A percentile compares a stretch with the other conserved stretches of the same genome.
Conservation (phyloP, 23 red algal genomes). For the Gracilaria vermiculophylla region DNA sequence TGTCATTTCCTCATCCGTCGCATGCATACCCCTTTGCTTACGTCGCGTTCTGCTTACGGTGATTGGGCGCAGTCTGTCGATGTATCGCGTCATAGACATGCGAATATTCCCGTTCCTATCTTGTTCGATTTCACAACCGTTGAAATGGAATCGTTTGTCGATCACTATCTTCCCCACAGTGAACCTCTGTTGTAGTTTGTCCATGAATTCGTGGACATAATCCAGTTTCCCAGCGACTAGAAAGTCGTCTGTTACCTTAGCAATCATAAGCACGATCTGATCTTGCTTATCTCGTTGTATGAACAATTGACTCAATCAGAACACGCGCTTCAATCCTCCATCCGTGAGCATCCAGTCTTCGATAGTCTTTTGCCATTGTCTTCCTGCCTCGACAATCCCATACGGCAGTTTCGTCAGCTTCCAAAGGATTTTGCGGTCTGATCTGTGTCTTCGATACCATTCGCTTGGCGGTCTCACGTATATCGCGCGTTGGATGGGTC, state of each 20-base stretch:
- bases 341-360: conserved; percentile 14
- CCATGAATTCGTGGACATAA: background rate
- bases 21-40: background rate
- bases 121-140: conserved; percentile 12
- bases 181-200: background rate
- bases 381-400: conserved; percentile 18
- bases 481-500: conserved; percentile 13
- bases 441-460: background rate
- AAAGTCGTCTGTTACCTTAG: conserved; percentile 14
- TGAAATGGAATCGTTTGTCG: background rate
- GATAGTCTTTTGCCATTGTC: conserved; percentile 1
- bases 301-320: background rate
- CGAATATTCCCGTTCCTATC: background rate
- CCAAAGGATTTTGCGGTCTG: background rate
- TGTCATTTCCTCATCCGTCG: background rate
- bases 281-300: background rate
- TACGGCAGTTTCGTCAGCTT: conserved; percentile 19
- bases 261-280: background rate
- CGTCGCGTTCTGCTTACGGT: background rate
- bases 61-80: background rate
- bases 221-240: background rate
- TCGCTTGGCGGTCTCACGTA: background rate
- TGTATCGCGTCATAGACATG: background rate
- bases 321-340: background rate
- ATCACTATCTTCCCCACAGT: background rate